Base-by-base conservation (phyloP, 345 rosid species). In the Eucalyptus polybractea region DNA sequence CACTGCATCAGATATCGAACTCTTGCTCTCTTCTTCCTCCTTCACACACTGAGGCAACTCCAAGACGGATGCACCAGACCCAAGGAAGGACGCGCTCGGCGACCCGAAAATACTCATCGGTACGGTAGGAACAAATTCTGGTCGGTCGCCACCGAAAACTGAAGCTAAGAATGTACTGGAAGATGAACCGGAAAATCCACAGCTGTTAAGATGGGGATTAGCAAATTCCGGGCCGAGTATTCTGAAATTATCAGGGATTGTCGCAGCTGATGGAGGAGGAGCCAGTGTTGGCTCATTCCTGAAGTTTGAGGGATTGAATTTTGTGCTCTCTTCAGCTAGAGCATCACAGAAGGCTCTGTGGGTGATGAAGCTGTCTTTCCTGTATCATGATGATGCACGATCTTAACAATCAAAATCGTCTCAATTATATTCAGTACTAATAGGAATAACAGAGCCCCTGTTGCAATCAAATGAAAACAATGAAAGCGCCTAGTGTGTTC, bases 331-430 rank as follows among this genome's bases (percentile, higher is more conserved):
- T 92, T 94, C 94, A 33, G 95, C 93, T 50, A 94, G 89, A 19
- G 95, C 95, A 89, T 94, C 95, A 56, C 95, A 94, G 54, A 94
- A 94, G 29, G 95, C 95, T 90, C 95, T 91, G 89, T 94, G 95
- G 3, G 95, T 94, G 81, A 94, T 92, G 89, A 94, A 94, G 90
- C 94, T 94, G 67, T 94, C 95, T 90, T 94, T 94, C 92, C 95
- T 94, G 92, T 31, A 24, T 10, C 85, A 76, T 11, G 47, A 76
- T 86, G 85, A 76, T 86, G 85, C 29, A 76, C 2, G 29, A 11
- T 21, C 29, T 24, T 44, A 76, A 21, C 47, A 76, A 40, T 76
- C 13, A 76, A 37, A 21, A 76, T 40, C 85, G 8, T 76, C 85
- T 40, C 29, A 76, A 40, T 76, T 21, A 40, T 40, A 76, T 76